Evolutionary conservation across 768 basidiomycete species (phyloP).

Genomic region (Leucocoprinus sp.): DNA sequence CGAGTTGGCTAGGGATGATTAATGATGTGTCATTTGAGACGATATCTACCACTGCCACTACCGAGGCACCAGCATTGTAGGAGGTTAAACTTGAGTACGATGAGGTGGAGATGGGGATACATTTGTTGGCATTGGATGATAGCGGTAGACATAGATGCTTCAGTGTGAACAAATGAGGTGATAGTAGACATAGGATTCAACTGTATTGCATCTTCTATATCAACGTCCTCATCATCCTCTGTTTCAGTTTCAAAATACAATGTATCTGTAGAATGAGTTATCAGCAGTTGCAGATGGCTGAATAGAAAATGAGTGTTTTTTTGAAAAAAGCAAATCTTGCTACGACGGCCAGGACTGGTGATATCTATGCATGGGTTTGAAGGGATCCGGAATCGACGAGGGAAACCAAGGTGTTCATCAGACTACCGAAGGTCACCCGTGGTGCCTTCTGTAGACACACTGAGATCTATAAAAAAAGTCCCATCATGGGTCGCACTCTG

Average conservation of each 20-base stretch:
- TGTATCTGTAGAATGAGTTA: constrained; percentile 30
- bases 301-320: no score
- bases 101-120: constrained; percentile 15
- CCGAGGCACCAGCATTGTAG: constrained; percentile 15
- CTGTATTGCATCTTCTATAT: constrained; percentile 27
- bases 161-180: constrained; percentile 15
- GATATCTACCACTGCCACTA: constrained; percentile 26
- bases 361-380: no score
- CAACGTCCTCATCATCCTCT: constrained; percentile 65
- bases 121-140: constrained; percentile 21
- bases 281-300: no score
- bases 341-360: no score
- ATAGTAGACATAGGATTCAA: neutral
- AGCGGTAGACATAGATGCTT: constrained; percentile 22
- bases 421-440: no score
- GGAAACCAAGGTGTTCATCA: no score
- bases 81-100: constrained; percentile 16
- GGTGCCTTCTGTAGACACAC: no score
- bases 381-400: no score
- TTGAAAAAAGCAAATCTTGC: no score
- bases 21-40: constrained; percentile 30
- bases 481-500: no score
- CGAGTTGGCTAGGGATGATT: constrained; percentile 24
- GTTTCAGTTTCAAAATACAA: constrained; percentile 68
- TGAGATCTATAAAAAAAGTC: no score